These are phyloP conservation scores for Hordeum pubiflorum DNA, from an alignment of 202 grass and related monocot genomes.

Conservation along the genomic window DNA sequence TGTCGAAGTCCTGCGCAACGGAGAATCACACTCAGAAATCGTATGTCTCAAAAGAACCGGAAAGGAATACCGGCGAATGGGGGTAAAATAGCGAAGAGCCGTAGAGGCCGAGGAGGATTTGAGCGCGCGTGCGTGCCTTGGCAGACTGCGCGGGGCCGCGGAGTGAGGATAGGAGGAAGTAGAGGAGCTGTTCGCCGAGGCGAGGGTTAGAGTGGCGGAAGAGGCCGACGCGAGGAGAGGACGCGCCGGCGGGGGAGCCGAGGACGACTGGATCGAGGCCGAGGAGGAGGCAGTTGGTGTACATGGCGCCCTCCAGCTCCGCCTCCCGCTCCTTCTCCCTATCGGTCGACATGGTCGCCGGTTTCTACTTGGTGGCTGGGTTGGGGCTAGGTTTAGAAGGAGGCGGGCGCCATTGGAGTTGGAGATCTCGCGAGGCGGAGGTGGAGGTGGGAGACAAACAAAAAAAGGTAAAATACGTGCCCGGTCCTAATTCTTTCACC, in stretches of 20 bases:
- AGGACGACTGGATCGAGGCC: conserved; percentile 89
- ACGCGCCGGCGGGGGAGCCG: conserved; percentile 32
- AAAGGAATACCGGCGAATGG: not conserved
- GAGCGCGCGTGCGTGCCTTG: conserved; percentile 42
- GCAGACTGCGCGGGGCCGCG: conserved; percentile 80
- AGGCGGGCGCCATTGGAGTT: not conserved
- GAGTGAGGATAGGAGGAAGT: conserved; percentile 93
- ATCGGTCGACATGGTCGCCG: conserved; percentile 74
- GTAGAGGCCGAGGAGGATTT: not conserved
- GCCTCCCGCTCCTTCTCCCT: conserved; percentile 98
- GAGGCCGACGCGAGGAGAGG: conserved; percentile 59
- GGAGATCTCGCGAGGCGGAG: conserved; percentile 28
- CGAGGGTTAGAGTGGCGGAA: conserved; percentile 96
- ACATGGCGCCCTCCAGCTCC: conserved; percentile 99
- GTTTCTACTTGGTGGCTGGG: not conserved
- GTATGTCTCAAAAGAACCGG: not conserved
- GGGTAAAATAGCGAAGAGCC: not conserved
- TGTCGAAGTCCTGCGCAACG: conserved; percentile 80
- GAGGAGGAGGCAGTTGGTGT: conserved; percentile 96
- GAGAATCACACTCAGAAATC: conserved; percentile 19
- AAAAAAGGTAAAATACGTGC: not conserved
- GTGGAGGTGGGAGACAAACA: not conserved
- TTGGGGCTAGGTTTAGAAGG: conserved; percentile 2
- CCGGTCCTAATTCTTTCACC: too few relatives aligned
- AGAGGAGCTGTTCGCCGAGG: conserved; percentile 96